phyloP scores from a whole-genome alignment of 495 filamentous ascomycete species.

The Penicillium psychrofluorescens region DNA sequence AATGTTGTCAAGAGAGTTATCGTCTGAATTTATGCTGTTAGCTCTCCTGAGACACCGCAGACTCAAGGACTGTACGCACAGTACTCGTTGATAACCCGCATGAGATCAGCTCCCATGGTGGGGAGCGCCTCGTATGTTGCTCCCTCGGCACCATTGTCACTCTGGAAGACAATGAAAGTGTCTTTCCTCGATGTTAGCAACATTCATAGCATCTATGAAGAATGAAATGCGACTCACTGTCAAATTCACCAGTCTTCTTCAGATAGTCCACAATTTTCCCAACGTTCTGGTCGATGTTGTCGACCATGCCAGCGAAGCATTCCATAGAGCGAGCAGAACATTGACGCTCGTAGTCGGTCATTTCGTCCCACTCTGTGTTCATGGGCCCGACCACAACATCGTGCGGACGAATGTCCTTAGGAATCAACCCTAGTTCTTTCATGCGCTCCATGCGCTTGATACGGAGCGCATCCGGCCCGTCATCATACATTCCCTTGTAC shows the following conservation, averaged over 20 bases:
- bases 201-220: too few species aligned
- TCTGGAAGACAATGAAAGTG: constrained; percentile 47
- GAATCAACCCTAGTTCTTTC: constrained; percentile 14
- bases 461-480: constrained; percentile 27
- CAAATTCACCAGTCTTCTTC: constrained; percentile 40
- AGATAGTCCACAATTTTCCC: constrained; percentile 39
- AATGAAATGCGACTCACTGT: constrained; percentile 12
- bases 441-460: constrained; percentile 13
- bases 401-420: constrained; percentile 22
- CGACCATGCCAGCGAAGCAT: constrained; percentile 47
- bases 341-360: constrained; percentile 1
- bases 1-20: constrained; percentile 51
- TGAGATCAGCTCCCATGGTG: not conserved
- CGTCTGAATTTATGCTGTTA: constrained; percentile 7
- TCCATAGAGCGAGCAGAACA: constrained; percentile 46
- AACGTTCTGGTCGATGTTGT: constrained; percentile 44
- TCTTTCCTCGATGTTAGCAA: constrained; percentile 5
- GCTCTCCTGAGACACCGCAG: too few species aligned
- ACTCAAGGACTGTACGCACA: constrained; percentile 5
- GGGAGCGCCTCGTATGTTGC: constrained; percentile 19
- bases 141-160: constrained; percentile 49
- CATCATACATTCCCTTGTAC: constrained; percentile 32
- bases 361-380: constrained; percentile 2
- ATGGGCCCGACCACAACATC: constrained; percentile 26
- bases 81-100: constrained; percentile 33